A percentile compares a stretch with the other conserved stretches of the same genome.
phyloP scores from a whole-genome alignment of 352 stramenopile species.

The Phytophthora citrophthora region DNA sequence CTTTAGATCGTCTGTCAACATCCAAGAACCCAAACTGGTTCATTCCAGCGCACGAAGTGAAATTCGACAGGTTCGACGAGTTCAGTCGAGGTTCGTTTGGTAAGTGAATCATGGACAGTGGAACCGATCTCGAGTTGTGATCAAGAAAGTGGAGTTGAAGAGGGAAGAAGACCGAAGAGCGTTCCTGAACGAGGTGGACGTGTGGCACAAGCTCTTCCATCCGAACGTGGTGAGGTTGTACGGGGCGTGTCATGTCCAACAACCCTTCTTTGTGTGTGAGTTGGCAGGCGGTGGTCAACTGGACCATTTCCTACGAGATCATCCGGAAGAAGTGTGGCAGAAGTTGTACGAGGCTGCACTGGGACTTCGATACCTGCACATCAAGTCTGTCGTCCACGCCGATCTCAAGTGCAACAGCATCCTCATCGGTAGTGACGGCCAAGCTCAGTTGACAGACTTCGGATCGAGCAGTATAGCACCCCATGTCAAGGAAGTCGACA shows the following conservation, averaged over 20 bases:
- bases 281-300: constrained; percentile 14
- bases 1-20: constrained; percentile 1
- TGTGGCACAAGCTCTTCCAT: constrained; percentile 18
- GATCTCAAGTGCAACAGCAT: constrained; percentile 62
- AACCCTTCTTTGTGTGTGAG: constrained; percentile 22
- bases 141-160: constrained; percentile 26
- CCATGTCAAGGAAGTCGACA: not conserved
- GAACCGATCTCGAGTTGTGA: constrained; percentile 25
- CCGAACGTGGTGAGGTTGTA: constrained; percentile 13
- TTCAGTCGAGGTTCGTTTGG: constrained; percentile 20
- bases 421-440: constrained; percentile 17
- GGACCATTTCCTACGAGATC: constrained; percentile 4
- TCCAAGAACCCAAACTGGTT: constrained; percentile 13
- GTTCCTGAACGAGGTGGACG: constrained; percentile 21
- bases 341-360: constrained; percentile 36
- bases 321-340: constrained; percentile 9
- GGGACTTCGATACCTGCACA: constrained; percentile 64
- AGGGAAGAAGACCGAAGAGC: constrained; percentile 13
- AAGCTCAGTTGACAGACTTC: constrained; percentile 24
- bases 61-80: constrained; percentile 20
- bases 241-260: constrained; percentile 7
- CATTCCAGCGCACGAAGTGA: constrained; percentile 24
- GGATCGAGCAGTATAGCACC: constrained; percentile 8
- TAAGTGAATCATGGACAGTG: constrained; percentile 20
- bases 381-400: constrained; percentile 57